phyloP scores from a whole-genome alignment of 306 rosid species.

The Begonia loranthoides region DNA sequence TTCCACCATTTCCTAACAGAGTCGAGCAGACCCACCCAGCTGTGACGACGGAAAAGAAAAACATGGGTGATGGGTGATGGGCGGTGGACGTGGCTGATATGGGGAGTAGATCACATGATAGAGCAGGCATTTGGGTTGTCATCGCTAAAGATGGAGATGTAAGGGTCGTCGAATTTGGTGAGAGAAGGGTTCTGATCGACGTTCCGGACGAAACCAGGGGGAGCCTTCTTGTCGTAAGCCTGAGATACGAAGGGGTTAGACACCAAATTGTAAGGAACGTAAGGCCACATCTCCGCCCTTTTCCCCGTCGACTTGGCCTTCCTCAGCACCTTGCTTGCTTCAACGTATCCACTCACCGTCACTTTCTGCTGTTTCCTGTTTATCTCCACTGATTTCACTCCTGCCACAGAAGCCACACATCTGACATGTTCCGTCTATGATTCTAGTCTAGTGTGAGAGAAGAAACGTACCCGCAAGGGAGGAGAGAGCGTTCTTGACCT shows the following conservation, averaged over 20 bases:
- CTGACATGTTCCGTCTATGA: too few species aligned
- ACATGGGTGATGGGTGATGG: too few species aligned
- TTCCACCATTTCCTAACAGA: background rate
- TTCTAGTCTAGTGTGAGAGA: too few species aligned
- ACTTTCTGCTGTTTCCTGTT: constrained; percentile 95
- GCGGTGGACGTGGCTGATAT: constrained; percentile 18
- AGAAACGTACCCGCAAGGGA: constrained; percentile 7
- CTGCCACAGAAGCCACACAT: constrained; percentile 16
- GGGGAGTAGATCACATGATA: constrained; percentile 60
- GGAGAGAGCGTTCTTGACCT: constrained; percentile 85
- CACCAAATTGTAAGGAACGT: constrained; percentile 77
- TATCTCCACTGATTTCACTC: constrained; percentile 86
- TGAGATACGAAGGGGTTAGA: constrained; percentile 70
- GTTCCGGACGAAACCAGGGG: constrained; percentile 85
- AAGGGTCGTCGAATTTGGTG: constrained; percentile 71
- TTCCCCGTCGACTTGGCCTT: constrained; percentile 91
- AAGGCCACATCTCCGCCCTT: constrained; percentile 91
- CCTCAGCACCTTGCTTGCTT: constrained; percentile 83
- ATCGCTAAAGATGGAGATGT: constrained; percentile 81
- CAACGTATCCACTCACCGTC: constrained; percentile 70
- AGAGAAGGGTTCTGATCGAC: constrained; percentile 41
- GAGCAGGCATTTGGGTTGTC: constrained; percentile 98
- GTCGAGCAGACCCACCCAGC: background rate
- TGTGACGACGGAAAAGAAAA: background rate
- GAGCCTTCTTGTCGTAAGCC: constrained; percentile 93